Evolutionary conservation across 306 rosid species (phyloP), one percentile per base, ranked within the genome.

Genomic region (Phaseolus lunatus): DNA sequence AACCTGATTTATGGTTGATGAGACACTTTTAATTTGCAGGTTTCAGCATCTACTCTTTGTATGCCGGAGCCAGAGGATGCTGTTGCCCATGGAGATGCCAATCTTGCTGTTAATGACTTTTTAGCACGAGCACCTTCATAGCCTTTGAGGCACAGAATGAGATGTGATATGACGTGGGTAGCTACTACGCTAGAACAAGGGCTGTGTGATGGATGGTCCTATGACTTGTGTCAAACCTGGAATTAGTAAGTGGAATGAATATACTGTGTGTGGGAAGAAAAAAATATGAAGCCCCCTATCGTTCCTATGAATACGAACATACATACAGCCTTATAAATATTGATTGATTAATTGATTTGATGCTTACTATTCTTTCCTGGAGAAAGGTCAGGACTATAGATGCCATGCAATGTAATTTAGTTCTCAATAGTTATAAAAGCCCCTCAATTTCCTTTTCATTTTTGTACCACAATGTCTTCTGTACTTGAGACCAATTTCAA

Each of bases 21-120:
- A 24, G 44, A 37, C 31, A 14, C 72, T 59, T 72, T 75, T 23
- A 37, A 75, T 76, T 24, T 86, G 87, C 97, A 96, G 99, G 87
- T 87, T 72, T 88, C 98, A 19, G 78, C 87, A 66, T 79, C 97
- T 19, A 85, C 77, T 78, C 89, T 96, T 13, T 89, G 47, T 70
- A 86, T 96, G 88, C 99, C 99, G 2, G 98, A 96, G 84, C 93
- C 96, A 0, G 99, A 93, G 62, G 97, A 92, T 65, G 99, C 93
- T 0, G 99, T 92, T 81, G 76, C 97, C 48, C 99, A 96, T 50
- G 99, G 99, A 65, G 99, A 96, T 44, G 88, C 96, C 66, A 89
- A 83, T 82, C 98, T 96, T 9, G 99, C 91, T 9, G 97, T 96
- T 61, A 88, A 96, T 56, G 99, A 96, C 70, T 96, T 96, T 80